These are phyloP conservation scores for Stylosanthes scabra DNA, from an alignment of 331 rosid genomes.

Conservation along the genomic window DNA sequence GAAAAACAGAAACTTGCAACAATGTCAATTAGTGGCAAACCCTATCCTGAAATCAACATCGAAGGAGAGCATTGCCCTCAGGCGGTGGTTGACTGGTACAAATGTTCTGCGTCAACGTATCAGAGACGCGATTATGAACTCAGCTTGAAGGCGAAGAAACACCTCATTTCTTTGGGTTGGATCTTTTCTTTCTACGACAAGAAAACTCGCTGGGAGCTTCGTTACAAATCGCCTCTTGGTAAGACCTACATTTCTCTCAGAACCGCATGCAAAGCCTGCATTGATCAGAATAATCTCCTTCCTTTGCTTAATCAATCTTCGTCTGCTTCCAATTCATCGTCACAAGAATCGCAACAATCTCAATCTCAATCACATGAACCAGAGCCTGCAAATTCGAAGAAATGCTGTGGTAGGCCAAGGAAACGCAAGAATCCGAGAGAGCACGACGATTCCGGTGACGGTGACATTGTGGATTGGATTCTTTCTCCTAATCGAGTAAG, in stretches of 20 bases:
- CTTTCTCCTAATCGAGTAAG: background rate
- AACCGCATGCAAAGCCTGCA: conserved; percentile 58
- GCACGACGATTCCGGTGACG: background rate
- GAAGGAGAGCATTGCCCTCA: conserved; percentile 44
- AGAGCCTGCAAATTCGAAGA: background rate
- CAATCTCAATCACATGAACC: background rate
- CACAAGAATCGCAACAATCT: background rate
- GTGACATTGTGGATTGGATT: background rate
- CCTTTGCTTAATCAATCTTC: background rate
- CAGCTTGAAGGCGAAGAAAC: conserved; percentile 48
- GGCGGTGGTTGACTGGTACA: conserved; percentile 56
- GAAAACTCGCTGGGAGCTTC: conserved; percentile 46
- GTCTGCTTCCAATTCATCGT: background rate
- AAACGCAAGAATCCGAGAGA: background rate
- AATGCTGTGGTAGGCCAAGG: background rate
- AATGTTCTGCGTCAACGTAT: background rate
- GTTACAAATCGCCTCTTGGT: conserved; percentile 62
- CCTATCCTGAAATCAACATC: background rate
- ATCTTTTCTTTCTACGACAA: conserved; percentile 38
- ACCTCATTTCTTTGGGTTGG: conserved; percentile 64
- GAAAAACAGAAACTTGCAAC: no score
- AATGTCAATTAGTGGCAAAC: background rate
- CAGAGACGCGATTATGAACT: background rate
- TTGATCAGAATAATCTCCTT: conserved; percentile 27
- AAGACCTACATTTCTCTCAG: conserved; percentile 54